Evolutionary conservation across 1,139 yeast genomes (phyloP).

Genomic region (Zygosaccharomyces pseudobailii): DNA sequence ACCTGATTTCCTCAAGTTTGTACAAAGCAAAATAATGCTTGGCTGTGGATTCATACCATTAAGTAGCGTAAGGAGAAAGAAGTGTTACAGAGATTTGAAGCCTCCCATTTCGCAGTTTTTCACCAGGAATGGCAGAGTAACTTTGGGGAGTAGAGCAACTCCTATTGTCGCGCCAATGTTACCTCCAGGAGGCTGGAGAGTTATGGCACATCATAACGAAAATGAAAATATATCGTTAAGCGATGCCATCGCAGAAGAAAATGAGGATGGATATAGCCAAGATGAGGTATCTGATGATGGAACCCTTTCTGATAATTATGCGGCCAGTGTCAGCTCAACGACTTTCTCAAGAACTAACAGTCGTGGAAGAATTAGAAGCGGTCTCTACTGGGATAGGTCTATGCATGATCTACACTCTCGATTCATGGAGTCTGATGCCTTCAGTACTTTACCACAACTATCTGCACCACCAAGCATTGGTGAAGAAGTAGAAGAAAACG

Average conservation of each 20-base stretch:
- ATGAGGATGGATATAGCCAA: constrained; percentile 6
- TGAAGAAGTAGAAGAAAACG: constrained; percentile 23
- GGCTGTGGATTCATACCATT: constrained; percentile 33
- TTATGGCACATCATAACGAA: constrained; percentile 22
- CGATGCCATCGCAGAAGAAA: constrained; percentile 9
- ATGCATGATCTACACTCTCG: constrained; percentile 20
- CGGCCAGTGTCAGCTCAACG: constrained; percentile 9
- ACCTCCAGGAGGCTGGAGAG: constrained; percentile 35
- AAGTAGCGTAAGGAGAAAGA: constrained; percentile 26
- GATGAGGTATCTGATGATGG: constrained; percentile 6
- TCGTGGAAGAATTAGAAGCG: constrained; percentile 19
- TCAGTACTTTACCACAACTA: background rate
- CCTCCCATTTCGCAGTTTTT: constrained; percentile 34
- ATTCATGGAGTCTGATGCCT: constrained; percentile 2
- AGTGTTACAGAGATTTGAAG: constrained; percentile 29
- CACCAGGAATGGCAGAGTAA: constrained; percentile 30
- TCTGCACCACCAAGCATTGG: constrained; percentile 4
- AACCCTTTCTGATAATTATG: constrained; percentile 5
- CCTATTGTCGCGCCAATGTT: constrained; percentile 29
- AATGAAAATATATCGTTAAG: constrained; percentile 6
- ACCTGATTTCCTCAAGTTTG: constrained; percentile 59
- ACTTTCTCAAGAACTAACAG: constrained; percentile 2
- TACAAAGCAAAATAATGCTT: constrained; percentile 51
- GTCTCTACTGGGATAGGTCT: constrained; percentile 34
- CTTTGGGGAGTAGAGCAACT: constrained; percentile 22